Percentiles rank a stretch among this genome's conserved stretches.
These are phyloP conservation scores for Lipomyces mesembrius DNA, from an alignment of 805 yeast genomes.

Conservation along the genomic window DNA sequence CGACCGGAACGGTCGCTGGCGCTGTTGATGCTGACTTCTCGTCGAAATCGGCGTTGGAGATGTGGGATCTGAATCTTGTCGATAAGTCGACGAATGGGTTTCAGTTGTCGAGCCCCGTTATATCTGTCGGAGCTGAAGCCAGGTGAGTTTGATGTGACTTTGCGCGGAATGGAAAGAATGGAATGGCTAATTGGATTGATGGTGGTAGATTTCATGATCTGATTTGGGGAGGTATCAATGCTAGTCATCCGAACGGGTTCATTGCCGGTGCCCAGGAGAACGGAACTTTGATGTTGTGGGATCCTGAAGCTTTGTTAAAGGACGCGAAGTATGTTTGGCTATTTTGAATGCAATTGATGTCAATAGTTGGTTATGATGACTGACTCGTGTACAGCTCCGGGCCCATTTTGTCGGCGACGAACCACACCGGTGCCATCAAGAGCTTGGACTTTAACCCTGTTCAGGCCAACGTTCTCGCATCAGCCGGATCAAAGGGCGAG, in stretches of 20 bases:
- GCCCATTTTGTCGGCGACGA: conserved; percentile 57
- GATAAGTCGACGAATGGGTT: conserved; percentile 45
- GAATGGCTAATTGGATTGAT: neutral
- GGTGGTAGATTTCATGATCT: conserved; percentile 65
- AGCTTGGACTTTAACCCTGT: conserved; percentile 77
- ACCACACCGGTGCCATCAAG: conserved; percentile 73
- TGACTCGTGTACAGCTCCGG: conserved; percentile 42
- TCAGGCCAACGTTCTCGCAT: conserved; percentile 71
- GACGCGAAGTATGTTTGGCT: conserved; percentile 24
- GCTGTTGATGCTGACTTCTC: conserved; percentile 89
- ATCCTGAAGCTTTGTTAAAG: conserved; percentile 53
- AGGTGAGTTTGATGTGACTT: conserved; percentile 43
- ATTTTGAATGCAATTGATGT: neutral
- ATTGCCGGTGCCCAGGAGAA: conserved; percentile 90
- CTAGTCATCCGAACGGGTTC: conserved; percentile 55
- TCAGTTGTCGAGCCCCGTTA: conserved; percentile 49
- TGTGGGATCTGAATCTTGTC: conserved; percentile 64
- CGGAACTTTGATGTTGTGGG: conserved; percentile 80
- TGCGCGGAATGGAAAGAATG: neutral
- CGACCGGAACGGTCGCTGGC: conserved; percentile 94
- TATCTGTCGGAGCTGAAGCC: conserved; percentile 55
- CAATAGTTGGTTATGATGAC: neutral
- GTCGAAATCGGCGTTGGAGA: conserved; percentile 73
- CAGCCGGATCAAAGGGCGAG: conserved; percentile 90
- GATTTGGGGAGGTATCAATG: conserved; percentile 75